phyloP scores from a whole-genome alignment of 345 rosid species.

The Theobroma cacao region DNA sequence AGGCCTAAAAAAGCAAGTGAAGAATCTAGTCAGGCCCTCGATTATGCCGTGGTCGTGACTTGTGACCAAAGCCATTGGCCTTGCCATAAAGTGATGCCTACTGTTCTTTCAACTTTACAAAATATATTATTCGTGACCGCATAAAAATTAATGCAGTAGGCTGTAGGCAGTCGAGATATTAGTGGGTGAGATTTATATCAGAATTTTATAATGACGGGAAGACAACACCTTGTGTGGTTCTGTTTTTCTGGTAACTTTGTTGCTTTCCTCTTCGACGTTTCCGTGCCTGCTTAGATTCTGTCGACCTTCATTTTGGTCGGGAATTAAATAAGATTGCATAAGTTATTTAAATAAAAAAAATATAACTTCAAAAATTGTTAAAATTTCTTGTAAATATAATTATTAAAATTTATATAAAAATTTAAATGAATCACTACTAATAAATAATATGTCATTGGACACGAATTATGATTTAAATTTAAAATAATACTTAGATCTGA shows the following conservation, averaged over 20 bases:
- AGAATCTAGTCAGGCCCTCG: constrained; percentile 9
- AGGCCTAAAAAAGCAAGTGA: neutral
- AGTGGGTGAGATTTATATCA: constrained; percentile 1
- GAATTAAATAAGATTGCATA: neutral
- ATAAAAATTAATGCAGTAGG: neutral
- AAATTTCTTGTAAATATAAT: neutral
- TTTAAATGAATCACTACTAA: too few relatives aligned
- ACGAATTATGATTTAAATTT: too few relatives aligned
- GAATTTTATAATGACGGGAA: neutral
- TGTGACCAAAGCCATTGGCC: constrained; percentile 23
- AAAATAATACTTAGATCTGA: too few relatives aligned
- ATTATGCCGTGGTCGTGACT: neutral
- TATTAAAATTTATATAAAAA: too few relatives aligned
- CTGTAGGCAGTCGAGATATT: neutral
- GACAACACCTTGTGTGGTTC: neutral
- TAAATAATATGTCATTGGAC: too few relatives aligned
- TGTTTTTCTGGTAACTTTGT: neutral
- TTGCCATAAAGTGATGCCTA: constrained; percentile 15
- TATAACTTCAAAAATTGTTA: neutral
- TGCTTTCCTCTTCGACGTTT: neutral
- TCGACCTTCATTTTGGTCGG: neutral
- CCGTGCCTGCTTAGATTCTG: neutral
- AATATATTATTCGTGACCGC: constrained; percentile 1
- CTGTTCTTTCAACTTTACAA: too few relatives aligned
- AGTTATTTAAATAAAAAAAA: neutral